A percentile compares a stretch with the other conserved stretches of the same genome.
Evolutionary conservation across 1,284 basidiomycete genomes (phyloP).

Genomic region (Cutaneotrichosporon sp.): DNA sequence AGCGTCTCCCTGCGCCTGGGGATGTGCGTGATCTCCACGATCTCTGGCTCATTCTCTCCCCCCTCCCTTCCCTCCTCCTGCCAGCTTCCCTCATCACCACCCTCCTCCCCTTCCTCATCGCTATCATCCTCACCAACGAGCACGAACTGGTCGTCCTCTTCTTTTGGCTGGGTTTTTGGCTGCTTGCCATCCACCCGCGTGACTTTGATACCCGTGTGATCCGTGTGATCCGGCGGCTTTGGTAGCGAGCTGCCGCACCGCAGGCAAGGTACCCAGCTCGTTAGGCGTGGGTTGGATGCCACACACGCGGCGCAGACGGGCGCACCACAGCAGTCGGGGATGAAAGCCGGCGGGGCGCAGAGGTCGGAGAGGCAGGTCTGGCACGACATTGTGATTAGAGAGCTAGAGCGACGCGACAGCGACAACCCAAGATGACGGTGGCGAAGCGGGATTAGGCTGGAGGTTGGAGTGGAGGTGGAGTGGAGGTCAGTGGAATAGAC

Average conservation of each 20-base stretch:
- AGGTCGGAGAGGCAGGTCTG: constrained; percentile 42
- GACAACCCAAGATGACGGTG: too few relatives aligned
- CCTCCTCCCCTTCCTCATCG: not conserved
- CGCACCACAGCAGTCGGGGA: constrained; percentile 40
- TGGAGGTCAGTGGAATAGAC: too few relatives aligned
- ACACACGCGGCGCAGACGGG: constrained; percentile 45
- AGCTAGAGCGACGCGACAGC: too few relatives aligned
- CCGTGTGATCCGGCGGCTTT: not conserved
- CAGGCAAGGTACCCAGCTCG: constrained; percentile 45
- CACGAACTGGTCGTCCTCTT: constrained; percentile 15
- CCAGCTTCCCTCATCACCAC: not conserved
- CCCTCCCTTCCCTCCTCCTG: not conserved
- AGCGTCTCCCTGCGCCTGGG: constrained; percentile 36
- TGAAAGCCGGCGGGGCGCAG: constrained; percentile 18
- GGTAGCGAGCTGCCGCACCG: constrained; percentile 33
- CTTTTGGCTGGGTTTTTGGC: not conserved
- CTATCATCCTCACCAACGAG: constrained; percentile 22
- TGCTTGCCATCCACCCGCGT: not conserved
- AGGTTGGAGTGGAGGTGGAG: too few relatives aligned
- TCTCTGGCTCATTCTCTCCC: constrained; percentile 27
- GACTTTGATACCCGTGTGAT: not conserved
- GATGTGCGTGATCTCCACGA: constrained; percentile 39
- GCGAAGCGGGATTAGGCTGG: too few relatives aligned
- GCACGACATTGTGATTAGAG: constrained; percentile 18
- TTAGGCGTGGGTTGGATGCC: constrained; percentile 40